Conservation (phyloP, 2,329 filamentous ascomycete genomes). For the Eurotiales sp. region DNA sequence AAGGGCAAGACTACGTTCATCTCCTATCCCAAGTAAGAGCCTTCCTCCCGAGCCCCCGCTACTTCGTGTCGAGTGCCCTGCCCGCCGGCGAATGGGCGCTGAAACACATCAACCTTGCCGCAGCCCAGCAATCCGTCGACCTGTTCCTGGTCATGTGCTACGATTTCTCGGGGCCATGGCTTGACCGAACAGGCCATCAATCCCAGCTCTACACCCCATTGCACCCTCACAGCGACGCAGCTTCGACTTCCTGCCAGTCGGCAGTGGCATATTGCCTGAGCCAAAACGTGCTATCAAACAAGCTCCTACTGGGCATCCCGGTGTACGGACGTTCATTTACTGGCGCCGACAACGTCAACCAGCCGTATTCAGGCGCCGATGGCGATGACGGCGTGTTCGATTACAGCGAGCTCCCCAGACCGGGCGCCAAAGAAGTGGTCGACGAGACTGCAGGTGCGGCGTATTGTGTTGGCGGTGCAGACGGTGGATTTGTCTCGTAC, state of each 20-base stretch:
- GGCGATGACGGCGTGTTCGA: constrained; percentile 70
- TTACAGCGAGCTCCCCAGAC: constrained; percentile 65
- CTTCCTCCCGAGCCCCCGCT: constrained; percentile 64
- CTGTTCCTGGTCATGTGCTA: constrained; percentile 77
- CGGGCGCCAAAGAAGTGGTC: constrained; percentile 60
- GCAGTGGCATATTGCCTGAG: constrained; percentile 63
- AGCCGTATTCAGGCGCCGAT: constrained; percentile 50
- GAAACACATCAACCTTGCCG: constrained; percentile 63
- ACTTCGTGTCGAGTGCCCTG: constrained; percentile 67
- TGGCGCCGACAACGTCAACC: constrained; percentile 60
- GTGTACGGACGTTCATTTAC: constrained; percentile 73
- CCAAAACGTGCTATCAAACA: constrained; percentile 64
- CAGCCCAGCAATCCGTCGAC: constrained; percentile 64
- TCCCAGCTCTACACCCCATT: constrained; percentile 66
- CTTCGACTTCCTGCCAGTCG: constrained; percentile 59
- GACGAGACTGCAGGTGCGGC: constrained; percentile 67
- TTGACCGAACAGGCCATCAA: constrained; percentile 65
- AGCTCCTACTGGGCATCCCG: constrained; percentile 72
- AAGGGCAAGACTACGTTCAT: constrained; percentile 67
- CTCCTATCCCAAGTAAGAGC: constrained; percentile 64
- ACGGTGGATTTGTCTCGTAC: constrained; percentile 75
- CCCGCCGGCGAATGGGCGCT: constrained; percentile 65
- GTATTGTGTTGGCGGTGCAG: constrained; percentile 61
- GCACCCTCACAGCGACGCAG: constrained; percentile 52
- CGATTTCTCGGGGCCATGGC: constrained; percentile 73